A percentile compares a stretch with the other conserved stretches of the same genome.
These are phyloP conservation scores for Fusarium mundagurra DNA, from an alignment of 2,329 filamentous ascomycete species.

Conservation along the genomic window DNA sequence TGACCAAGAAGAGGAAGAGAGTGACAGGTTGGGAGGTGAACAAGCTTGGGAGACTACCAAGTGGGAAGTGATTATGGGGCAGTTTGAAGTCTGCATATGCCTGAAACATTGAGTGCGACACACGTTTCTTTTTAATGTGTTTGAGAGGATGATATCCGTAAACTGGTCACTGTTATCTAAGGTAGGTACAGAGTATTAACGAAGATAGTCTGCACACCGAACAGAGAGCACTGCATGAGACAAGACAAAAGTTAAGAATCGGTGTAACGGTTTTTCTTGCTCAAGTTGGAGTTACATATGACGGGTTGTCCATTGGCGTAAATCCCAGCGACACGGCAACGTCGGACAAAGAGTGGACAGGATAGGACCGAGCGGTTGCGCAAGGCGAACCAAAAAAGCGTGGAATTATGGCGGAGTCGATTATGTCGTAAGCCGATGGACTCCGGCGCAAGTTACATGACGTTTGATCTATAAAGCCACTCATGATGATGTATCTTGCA, in stretches of 20 bases:
- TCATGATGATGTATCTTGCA: not conserved
- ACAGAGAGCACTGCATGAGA: not conserved
- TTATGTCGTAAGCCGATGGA: slow-evolving; percentile 5
- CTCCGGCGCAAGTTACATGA: not conserved
- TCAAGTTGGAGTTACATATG: not conserved
- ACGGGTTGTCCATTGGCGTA: not conserved
- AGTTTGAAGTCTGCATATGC: not conserved
- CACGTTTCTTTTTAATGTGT: not conserved
- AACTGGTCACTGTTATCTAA: not conserved
- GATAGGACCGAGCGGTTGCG: not conserved
- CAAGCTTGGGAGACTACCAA: not conserved
- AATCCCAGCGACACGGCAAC: slow-evolving; percentile 14
- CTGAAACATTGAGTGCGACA: not conserved
- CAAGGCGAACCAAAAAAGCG: not conserved
- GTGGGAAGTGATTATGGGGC: not conserved
- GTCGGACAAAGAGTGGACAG: slow-evolving; percentile 5
- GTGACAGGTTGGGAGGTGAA: not conserved
- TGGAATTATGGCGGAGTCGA: slow-evolving; percentile 6
- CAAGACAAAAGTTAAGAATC: not conserved
- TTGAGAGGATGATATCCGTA: not conserved
- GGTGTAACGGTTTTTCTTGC: not conserved
- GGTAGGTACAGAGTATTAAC: too few relatives aligned
- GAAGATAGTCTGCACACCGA: not conserved
- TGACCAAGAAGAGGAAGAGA: not conserved
- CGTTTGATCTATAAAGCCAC: not conserved